phyloP scores from a whole-genome alignment of 352 stramenopile species.

The Phytophthora megakarya region DNA sequence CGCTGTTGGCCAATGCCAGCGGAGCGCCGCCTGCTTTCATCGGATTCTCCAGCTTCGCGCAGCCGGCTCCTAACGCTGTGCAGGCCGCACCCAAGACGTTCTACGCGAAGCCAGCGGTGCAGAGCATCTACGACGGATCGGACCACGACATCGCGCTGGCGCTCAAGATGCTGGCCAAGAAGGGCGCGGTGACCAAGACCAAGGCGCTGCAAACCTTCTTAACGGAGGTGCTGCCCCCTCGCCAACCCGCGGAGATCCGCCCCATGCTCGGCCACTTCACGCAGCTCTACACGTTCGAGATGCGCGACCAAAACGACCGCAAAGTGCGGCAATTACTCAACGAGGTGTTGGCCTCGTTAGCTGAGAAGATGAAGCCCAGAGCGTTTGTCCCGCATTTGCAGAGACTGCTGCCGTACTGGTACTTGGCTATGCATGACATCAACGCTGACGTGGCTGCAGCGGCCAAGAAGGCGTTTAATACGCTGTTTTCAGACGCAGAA shows the following conservation, averaged over 20 bases:
- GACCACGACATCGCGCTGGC: slow-evolving; percentile 80
- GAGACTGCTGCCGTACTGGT: slow-evolving; percentile 79
- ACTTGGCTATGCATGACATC: slow-evolving; percentile 80
- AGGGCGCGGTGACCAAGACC: slow-evolving; percentile 78
- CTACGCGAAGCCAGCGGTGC: slow-evolving; percentile 25
- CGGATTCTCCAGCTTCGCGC: slow-evolving; percentile 74
- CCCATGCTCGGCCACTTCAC: slow-evolving; percentile 78
- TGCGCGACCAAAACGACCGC: slow-evolving; percentile 84
- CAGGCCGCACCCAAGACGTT: slow-evolving; percentile 24
- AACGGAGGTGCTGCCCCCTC: slow-evolving; percentile 60
- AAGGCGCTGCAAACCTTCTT: slow-evolving; percentile 80
- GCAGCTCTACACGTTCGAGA: slow-evolving; percentile 79
- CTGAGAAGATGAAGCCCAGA: slow-evolving; percentile 67
- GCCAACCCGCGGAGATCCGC: slow-evolving; percentile 61
- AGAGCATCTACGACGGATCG: slow-evolving; percentile 75
- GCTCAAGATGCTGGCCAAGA: slow-evolving; percentile 89
- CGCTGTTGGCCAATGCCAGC: slow-evolving; percentile 46
- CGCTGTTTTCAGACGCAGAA: slow-evolving; percentile 50
- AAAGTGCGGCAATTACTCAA: slow-evolving; percentile 81
- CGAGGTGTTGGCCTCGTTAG: slow-evolving; percentile 64
- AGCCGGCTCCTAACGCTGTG: slow-evolving; percentile 21
- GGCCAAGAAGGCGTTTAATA: slow-evolving; percentile 57
- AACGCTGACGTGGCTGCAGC: slow-evolving; percentile 57
- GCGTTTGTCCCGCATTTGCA: slow-evolving; percentile 75
- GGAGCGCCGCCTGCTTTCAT: slow-evolving; percentile 55